Evolutionary conservation across 345 rosid species (phyloP).

Genomic region (Camelina laxa): DNA sequence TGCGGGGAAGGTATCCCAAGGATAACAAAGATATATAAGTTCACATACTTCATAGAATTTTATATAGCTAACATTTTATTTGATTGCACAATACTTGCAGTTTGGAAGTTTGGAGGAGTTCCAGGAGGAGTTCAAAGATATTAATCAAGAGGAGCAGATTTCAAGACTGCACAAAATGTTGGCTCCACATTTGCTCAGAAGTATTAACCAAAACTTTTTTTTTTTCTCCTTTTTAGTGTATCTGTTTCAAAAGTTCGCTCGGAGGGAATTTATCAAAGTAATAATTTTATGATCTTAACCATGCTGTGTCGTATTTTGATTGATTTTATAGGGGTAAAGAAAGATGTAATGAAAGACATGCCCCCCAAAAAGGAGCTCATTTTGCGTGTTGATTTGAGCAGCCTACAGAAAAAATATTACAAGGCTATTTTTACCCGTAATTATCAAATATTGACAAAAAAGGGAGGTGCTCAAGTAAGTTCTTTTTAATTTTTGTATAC

Average conservation of each 20-base stretch:
- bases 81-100: slow-evolving; percentile 55
- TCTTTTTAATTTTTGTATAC: slow-evolving; percentile 13
- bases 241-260: slow-evolving; percentile 25
- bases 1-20: slow-evolving; percentile 84
- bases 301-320: slow-evolving; percentile 35
- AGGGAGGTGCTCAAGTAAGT: slow-evolving; percentile 93
- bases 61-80: slow-evolving; percentile 28
- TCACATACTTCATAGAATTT: background rate
- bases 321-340: slow-evolving; percentile 84
- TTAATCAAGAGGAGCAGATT: slow-evolving; percentile 98
- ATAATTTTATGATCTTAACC: slow-evolving; percentile 2
- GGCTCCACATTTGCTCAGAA: slow-evolving; percentile 97
- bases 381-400: slow-evolving; percentile 91
- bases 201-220: slow-evolving; percentile 55
- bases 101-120: slow-evolving; percentile 97
- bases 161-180: slow-evolving; percentile 96
- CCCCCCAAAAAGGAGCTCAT: slow-evolving; percentile 99
- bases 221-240: slow-evolving; percentile 9
- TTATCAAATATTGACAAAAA: slow-evolving; percentile 85
- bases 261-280: slow-evolving; percentile 8
- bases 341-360: slow-evolving; percentile 97
- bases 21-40: slow-evolving; percentile 28
- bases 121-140: slow-evolving; percentile 97
- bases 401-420: slow-evolving; percentile 96
- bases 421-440: slow-evolving; percentile 96